Evolutionary conservation across 768 basidiomycete species (phyloP), one percentile per base, ranked within the genome.

Genomic region (Mycena galericulata): DNA sequence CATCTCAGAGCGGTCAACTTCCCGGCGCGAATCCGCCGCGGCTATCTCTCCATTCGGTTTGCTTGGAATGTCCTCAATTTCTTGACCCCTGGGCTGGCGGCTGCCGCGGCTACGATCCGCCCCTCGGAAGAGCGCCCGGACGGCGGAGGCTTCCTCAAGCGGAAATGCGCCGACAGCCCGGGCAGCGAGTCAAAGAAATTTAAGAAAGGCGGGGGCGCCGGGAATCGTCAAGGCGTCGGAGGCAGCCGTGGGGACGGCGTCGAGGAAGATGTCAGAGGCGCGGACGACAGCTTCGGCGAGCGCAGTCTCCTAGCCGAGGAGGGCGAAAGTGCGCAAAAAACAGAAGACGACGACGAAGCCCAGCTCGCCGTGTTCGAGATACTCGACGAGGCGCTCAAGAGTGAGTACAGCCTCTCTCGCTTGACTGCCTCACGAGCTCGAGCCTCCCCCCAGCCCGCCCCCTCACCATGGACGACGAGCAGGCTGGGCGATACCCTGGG

Each of bases 401-500:
- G 59, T 61, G 47, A 20, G 59, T 61, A 49, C n/a, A 17, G 34
- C 45, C 46, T 50, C 59, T 22, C 18, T 15, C 18, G 36, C 27
- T 50, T 29, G 20, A 40, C 36, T 34, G 40, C n/a, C 59, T 61
- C 38, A 51, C 36, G 20, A 49, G 17, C 32, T n/a, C n/a, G n/a
- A n/a, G n/a, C 36, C 49, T 10, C 36, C 36, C 15, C 26, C 27
- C 47, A 61, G 49, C 59, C 41, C 59, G 47, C 29, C 32, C 30
- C 26, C 59, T 61, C 26, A 50, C 36, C 4, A 27, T 50, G 10
- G 47, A 50, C 11, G 59, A 61, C 30, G 18, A 40, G 15, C 2
- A 61, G 38, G 59, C 27, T 27, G 59, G 59, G 12, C 47, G 59
- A 29, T 61, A 61, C 34, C 59, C 47, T 40, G 59, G 59, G 24